These are phyloP conservation scores for Phytomonas sp. DNA, from an alignment of 208 protist genomes.

Conservation along the genomic window DNA sequence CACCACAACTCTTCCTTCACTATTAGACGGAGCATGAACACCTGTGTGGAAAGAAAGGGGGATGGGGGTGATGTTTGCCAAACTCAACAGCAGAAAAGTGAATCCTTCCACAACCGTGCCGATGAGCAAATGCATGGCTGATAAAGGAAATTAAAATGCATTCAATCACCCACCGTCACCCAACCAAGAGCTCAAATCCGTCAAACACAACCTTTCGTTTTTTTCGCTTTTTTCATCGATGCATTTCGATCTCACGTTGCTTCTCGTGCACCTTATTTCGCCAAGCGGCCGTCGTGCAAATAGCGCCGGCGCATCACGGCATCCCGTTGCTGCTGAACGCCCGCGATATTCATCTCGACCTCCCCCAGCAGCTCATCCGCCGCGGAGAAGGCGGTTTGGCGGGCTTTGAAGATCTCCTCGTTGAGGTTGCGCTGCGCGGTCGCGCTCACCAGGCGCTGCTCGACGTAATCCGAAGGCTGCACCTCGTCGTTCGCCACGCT, in stretches of 20 bases:
- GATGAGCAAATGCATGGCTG: slow-evolving; percentile 1
- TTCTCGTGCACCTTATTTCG: slow-evolving; percentile 20
- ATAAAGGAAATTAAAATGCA: not conserved
- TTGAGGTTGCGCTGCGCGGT: slow-evolving; percentile 37
- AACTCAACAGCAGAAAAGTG: not conserved
- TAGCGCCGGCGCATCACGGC: slow-evolving; percentile 73
- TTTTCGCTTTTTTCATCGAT: not conserved
- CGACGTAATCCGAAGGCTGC: slow-evolving; percentile 64
- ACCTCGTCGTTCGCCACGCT: slow-evolving; percentile 23
- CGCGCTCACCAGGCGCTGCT: slow-evolving; percentile 45
- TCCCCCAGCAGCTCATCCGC: slow-evolving; percentile 58
- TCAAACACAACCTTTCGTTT: not conserved
- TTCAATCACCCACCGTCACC: not conserved
- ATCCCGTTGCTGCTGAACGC: slow-evolving; percentile 71
- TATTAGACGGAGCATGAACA: not conserved
- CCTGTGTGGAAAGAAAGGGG: not conserved
- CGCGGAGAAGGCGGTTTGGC: slow-evolving; percentile 45
- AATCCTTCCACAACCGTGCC: not conserved
- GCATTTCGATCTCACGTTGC: not conserved
- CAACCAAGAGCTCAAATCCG: not conserved
- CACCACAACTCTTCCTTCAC: not conserved
- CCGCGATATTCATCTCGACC: slow-evolving; percentile 70
- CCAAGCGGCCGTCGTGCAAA: slow-evolving; percentile 44
- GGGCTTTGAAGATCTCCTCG: slow-evolving; percentile 56
- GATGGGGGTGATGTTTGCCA: not conserved